Percentiles rank a stretch among this genome's conserved stretches.
Evolutionary conservation across 208 protist species (phyloP).

Genomic region (Leishmania mexicana): DNA sequence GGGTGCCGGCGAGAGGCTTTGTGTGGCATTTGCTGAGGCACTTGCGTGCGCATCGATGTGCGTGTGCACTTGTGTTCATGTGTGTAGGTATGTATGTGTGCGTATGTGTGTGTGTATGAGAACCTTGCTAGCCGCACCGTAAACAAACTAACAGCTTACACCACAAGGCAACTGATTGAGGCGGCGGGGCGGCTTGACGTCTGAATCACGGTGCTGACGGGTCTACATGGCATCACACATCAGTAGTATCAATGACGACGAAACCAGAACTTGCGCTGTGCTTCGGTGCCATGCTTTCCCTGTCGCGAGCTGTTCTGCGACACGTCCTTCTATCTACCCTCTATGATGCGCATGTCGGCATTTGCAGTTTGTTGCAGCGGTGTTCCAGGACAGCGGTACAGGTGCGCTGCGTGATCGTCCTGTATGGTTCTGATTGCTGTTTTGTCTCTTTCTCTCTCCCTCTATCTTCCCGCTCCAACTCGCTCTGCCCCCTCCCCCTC

Average conservation of each 20-base stretch:
- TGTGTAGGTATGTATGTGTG: constrained; percentile 7
- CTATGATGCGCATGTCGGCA: neutral
- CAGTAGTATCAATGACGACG: neutral
- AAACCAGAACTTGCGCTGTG: neutral
- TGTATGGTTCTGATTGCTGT: neutral
- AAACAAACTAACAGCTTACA: neutral
- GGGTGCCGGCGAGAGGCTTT: neutral
- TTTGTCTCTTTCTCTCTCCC: neutral
- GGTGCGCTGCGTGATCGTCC: neutral
- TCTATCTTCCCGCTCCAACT: no score
- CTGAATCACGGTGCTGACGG: neutral
- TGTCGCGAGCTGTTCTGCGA: neutral
- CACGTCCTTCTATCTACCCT: neutral
- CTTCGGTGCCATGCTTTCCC: neutral
- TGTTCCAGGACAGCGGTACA: neutral
- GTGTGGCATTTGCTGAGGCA: neutral
- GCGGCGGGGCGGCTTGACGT: neutral
- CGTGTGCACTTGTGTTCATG: neutral
- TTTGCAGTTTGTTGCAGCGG: neutral
- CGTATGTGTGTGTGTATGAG: neutral
- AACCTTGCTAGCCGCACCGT: neutral
- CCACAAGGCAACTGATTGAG: neutral
- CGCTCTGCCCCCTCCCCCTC: no score
- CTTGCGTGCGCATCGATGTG: neutral
- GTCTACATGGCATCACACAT: no score